Percentiles rank a stretch among this genome's conserved stretches.
Conservation (phyloP, 129 eudicot species). For the Cynara cardunculus region DNA sequence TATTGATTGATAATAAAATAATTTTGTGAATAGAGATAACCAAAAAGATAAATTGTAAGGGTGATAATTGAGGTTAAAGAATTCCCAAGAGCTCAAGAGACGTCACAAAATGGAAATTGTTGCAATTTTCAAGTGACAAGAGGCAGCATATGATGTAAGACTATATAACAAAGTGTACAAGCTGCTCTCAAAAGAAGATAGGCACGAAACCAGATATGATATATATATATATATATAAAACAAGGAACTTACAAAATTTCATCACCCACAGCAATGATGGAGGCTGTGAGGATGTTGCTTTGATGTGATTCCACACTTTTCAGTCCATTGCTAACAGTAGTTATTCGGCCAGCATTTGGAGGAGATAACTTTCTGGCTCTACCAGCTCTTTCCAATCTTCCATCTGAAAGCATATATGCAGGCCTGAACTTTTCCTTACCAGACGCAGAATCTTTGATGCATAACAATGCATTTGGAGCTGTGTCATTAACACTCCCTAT, state of each 20-base stretch:
- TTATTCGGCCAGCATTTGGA: slow-evolving; percentile 16
- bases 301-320: slow-evolving; percentile 22
- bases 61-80: neutral
- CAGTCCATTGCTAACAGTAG: slow-evolving; percentile 47
- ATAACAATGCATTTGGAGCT: slow-evolving; percentile 61
- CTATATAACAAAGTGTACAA: too few species aligned
- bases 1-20: neutral
- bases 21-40: neutral
- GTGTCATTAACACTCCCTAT: slow-evolving; percentile 85
- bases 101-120: too few species aligned
- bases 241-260: slow-evolving; percentile 68
- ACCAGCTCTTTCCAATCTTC: slow-evolving; percentile 86
- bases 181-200: too few species aligned
- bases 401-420: slow-evolving; percentile 74
- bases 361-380: slow-evolving; percentile 47
- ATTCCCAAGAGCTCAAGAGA: too few species aligned
- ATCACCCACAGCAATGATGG: slow-evolving; percentile 73
- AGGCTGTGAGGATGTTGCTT: slow-evolving; percentile 46
- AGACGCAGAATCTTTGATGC: slow-evolving; percentile 26
- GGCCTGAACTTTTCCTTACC: slow-evolving; percentile 62
- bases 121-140: too few species aligned
- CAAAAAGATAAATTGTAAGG: neutral
- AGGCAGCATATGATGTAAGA: too few species aligned
- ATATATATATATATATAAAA: neutral
- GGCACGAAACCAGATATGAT: too few species aligned